Evolutionary conservation across 192 early-diverging fungal genomes (phyloP).

Genomic region (Rhizophagus clarus): DNA sequence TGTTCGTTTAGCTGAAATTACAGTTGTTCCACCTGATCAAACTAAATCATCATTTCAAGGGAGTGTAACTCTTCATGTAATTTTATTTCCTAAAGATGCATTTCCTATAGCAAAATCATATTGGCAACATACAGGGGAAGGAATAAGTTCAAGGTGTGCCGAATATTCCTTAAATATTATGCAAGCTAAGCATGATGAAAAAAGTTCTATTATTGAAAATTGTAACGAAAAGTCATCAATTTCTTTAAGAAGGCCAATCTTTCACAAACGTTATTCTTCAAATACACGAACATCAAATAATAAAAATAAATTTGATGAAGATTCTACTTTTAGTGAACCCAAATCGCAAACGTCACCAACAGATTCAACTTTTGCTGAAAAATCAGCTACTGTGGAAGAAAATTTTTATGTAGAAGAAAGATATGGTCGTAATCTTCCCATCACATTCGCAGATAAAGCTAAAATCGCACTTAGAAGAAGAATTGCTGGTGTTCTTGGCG

Average conservation of each 20-base stretch:
- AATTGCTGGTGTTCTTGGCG: conserved; percentile 77
- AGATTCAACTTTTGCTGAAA: neutral
- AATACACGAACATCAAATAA: conserved; percentile 21
- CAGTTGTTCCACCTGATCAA: conserved; percentile 55
- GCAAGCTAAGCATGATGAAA: conserved; percentile 52
- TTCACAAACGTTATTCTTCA: conserved; percentile 29
- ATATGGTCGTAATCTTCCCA: conserved; percentile 87
- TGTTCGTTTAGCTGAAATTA: conserved; percentile 69
- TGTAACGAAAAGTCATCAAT: conserved; percentile 15
- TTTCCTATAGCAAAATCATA: conserved; percentile 84
- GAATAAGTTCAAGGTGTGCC: conserved; percentile 85
- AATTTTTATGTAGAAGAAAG: conserved; percentile 87
- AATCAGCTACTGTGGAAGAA: conserved; percentile 45
- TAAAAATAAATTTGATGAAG: neutral
- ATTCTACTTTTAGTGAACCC: neutral
- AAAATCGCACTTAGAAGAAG: conserved; percentile 75
- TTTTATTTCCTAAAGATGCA: conserved; percentile 74
- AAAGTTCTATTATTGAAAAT: conserved; percentile 30
- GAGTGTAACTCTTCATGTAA: conserved; percentile 55
- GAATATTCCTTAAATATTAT: conserved; percentile 77
- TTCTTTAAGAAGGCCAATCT: conserved; percentile 36
- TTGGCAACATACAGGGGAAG: conserved; percentile 96
- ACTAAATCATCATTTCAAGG: conserved; percentile 41
- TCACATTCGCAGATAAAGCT: conserved; percentile 69
- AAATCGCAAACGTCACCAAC: conserved; percentile 7